These are phyloP conservation scores for Juncus inflexus DNA, from an alignment of 176 grass and related monocot genomes.

Conservation along the genomic window DNA sequence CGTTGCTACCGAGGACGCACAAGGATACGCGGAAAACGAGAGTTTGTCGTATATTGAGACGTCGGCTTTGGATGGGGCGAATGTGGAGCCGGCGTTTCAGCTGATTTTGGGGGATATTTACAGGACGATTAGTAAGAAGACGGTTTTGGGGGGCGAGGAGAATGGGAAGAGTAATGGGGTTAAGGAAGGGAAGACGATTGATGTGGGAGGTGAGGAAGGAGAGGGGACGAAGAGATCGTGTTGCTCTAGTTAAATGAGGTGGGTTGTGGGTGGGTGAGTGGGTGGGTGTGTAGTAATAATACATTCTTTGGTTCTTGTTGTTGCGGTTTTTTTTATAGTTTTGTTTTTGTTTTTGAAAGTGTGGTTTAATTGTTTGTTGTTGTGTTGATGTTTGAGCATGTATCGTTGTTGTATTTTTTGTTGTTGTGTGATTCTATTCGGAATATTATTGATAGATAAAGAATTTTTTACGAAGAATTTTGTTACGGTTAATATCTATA, in stretches of 20 bases:
- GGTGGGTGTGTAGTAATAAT: slow-evolving; percentile 14
- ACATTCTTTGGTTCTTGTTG: slow-evolving; percentile 15
- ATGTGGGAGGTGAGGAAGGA: slow-evolving; percentile 38
- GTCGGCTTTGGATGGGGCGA: slow-evolving; percentile 69
- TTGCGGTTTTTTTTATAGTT: neutral
- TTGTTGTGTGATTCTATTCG: slow-evolving; percentile 17
- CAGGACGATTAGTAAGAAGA: slow-evolving; percentile 70
- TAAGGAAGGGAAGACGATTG: slow-evolving; percentile 76
- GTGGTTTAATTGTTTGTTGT: slow-evolving; percentile 13
- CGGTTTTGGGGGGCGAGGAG: slow-evolving; percentile 38
- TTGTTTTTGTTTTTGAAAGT: slow-evolving; percentile 1
- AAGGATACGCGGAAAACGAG: slow-evolving; percentile 56
- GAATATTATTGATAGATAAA: slow-evolving; percentile 24
- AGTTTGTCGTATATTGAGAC: slow-evolving; percentile 80
- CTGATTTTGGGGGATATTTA: slow-evolving; percentile 76
- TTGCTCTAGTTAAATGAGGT: slow-evolving; percentile 54
- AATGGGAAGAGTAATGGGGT: slow-evolving; percentile 30
- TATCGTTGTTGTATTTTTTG: neutral
- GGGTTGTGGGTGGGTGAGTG: neutral
- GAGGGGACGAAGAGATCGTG: slow-evolving; percentile 53
- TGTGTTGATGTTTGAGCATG: slow-evolving; percentile 13
- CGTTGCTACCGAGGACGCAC: slow-evolving; percentile 44
- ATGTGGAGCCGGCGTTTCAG: slow-evolving; percentile 82
- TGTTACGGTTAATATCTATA: too few species aligned
- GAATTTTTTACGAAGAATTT: neutral